These are phyloP conservation scores for Alternaria viburni DNA, from an alignment of 2,329 filamentous ascomycete genomes.

Conservation along the genomic window DNA sequence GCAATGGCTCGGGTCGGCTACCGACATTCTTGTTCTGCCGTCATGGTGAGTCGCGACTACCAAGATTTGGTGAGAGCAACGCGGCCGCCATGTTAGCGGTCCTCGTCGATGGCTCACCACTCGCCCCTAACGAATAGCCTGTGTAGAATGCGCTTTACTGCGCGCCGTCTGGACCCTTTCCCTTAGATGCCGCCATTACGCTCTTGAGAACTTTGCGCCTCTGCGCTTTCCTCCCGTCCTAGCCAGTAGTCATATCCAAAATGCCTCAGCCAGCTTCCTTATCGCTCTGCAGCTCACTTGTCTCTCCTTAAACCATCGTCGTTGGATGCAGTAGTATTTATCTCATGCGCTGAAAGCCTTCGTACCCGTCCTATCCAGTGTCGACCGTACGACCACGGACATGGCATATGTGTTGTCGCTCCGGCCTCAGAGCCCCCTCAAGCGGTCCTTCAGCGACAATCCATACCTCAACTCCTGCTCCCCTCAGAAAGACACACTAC, in stretches of 20 bases:
- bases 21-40: neutral
- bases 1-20: neutral
- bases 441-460: slow-evolving; percentile 52
- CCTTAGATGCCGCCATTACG: slow-evolving; percentile 5
- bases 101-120: slow-evolving; percentile 6
- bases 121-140: neutral
- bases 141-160: slow-evolving; percentile 20
- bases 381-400: slow-evolving; percentile 17
- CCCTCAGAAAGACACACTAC: slow-evolving; percentile 33
- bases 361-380: slow-evolving; percentile 30
- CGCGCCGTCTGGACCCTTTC: slow-evolving; percentile 28
- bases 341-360: slow-evolving; percentile 41
- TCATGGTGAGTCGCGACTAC: slow-evolving; percentile 17
- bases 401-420: slow-evolving; percentile 52
- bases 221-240: slow-evolving; percentile 29
- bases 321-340: slow-evolving; percentile 46
- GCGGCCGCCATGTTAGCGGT: slow-evolving; percentile 10
- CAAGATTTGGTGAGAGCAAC: slow-evolving; percentile 7
- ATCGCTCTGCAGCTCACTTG: slow-evolving; percentile 18
- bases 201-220: slow-evolving; percentile 8
- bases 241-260: slow-evolving; percentile 13
- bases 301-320: slow-evolving; percentile 38
- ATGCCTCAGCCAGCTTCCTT: slow-evolving; percentile 17
- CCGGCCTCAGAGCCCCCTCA: slow-evolving; percentile 48
- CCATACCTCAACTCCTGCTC: slow-evolving; percentile 46